Base-by-base conservation (phyloP, 2,329 filamentous ascomycete genomes). In the Penicillium aurantiogriseum region DNA sequence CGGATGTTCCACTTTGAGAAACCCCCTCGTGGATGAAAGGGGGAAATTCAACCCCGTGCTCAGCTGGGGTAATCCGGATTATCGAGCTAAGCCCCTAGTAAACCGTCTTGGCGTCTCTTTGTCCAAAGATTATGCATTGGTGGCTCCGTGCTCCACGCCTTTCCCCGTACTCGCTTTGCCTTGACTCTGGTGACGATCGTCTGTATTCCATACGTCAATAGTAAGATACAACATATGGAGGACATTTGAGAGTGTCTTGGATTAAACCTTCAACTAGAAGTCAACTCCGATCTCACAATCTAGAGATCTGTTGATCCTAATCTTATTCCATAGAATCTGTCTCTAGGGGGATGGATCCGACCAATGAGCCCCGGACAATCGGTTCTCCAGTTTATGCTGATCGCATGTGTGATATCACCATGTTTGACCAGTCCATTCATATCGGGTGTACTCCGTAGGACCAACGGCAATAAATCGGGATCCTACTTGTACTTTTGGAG, bases 301-400 rank as follows among this genome's bases (percentile, higher is more conserved):
- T 49, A 31, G 21, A 57, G 56, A 64, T 61, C 56, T 39, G 39
- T 29, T 53, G 63, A 65, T 64, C 63, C 36, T 36, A 63, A 63
- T 65, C 40, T 61, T 51, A 54, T 17, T 19, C 45, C 21, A 49
- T 39, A 10, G 21, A 39, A 52, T 38, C 47, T 36, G 31, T 43
- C 43, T 25, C 36, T 56, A 29, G 47, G 54, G 33, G 27, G 48
- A 46, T 46, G 21, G 19, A 25, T 35, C 39, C 4, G 6, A 31
- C 49, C 49, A 51, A 51, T 51, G 38, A 44, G 39, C 27, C 27
- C 7, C 15, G 38, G 27, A 43, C 8, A 33, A 23, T 25, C 19
- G 6, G 38, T 23, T 23, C 25, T 25, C 43, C 51, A 42, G 27
- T 21, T 45, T 31, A 46, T 40, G 38, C 39, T 33, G 27, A 51